Evolutionary conservation across 495 filamentous ascomycete species (phyloP), one percentile per base, ranked within the genome.

Genomic region (Evansstolkia leycettana): DNA sequence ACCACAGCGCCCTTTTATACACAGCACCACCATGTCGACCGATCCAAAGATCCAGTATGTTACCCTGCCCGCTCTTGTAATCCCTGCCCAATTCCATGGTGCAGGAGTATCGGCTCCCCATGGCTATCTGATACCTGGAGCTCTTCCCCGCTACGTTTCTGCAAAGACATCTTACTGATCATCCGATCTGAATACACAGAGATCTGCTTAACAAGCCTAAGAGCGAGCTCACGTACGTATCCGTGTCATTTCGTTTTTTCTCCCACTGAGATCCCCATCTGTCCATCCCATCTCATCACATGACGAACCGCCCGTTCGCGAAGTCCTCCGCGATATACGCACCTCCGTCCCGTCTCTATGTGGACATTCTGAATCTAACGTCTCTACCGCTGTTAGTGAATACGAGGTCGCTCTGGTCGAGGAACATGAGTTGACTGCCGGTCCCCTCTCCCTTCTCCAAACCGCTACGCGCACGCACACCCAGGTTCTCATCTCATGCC

Each of bases 381-480:
- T 15, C 32, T 43, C 5, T 11, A 20, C 31, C 13, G 33, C 30
- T 5, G 3, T 34, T 45, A 87, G 82, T 29, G 87, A 94, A 62
- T 94, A 84, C 61, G 87, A 94, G 57, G 78, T 94, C 45, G 73
- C 78, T 32, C 73, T 83, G 44, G 78, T 93, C 45, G 86, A 93
- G 51, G 82, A 89, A 53, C 78, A 93, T 52, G 87, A 94, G 59
- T 84, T 94, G 61, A 82, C 79, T 45, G 73, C 80, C 29, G 84
- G 87, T 3, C 80, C 86, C 2, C 70, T 93, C 12, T 94, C 86
- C 3, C 87, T 98, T 43, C 80, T 98, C 27, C 85, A 94, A 60
- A 92, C 85, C 19, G 86, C 86, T 29, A 84, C 89, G 14, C 79
- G 84, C 45, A 78, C 75, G 19, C 83, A 89, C 62, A 80, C 80